Conservation (phyloP, 306 rosid species). For the Acacia melanoxylon region DNA sequence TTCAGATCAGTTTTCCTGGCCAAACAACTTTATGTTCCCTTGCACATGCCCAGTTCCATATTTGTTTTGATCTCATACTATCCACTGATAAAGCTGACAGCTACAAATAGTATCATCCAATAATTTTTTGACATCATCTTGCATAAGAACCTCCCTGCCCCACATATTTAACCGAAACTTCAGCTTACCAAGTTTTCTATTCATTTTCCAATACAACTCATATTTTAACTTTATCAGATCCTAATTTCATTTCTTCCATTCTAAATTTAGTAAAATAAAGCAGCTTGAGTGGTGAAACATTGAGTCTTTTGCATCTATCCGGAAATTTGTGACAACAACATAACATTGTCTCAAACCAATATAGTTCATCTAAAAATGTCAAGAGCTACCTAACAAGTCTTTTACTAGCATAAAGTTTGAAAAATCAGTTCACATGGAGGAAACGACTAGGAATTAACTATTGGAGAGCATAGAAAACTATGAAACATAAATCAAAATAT, state of each 20-base stretch:
- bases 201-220: neutral
- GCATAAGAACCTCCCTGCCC: neutral
- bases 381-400: neutral
- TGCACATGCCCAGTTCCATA: neutral
- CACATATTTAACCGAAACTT: neutral
- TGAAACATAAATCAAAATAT: neutral
- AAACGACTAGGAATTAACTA: slow-evolving; percentile 5
- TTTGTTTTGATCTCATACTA: neutral
- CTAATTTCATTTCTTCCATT: slow-evolving; percentile 13
- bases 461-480: slow-evolving; percentile 5
- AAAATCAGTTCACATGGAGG: slow-evolving; percentile 21
- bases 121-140: slow-evolving; percentile 4
- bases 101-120: neutral
- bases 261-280: slow-evolving; percentile 15
- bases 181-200: slow-evolving; percentile 5
- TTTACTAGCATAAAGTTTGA: slow-evolving; percentile 1
- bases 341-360: slow-evolving; percentile 8
- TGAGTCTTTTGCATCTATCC: slow-evolving; percentile 23
- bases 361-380: neutral
- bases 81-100: neutral
- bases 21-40: neutral
- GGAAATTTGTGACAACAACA: slow-evolving; percentile 21
- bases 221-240: neutral
- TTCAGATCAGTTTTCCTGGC: slow-evolving; percentile 2
- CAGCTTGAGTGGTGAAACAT: neutral